phyloP scores from a whole-genome alignment of 805 yeast genomes.

The Candida suzukii region DNA sequence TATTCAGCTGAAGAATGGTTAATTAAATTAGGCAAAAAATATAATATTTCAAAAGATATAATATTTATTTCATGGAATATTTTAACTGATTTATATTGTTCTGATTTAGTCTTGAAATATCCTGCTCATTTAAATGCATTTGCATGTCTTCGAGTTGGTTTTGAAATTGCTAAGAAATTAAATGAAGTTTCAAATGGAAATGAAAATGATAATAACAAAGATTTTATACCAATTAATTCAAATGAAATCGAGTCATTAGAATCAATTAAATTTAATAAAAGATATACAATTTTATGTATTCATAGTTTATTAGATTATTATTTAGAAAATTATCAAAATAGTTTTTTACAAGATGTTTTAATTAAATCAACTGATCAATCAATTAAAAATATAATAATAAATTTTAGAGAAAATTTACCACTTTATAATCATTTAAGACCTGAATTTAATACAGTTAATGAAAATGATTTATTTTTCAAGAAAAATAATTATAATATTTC shows the following conservation, averaged over 20 bases:
- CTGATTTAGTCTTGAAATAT: slow-evolving; percentile 58
- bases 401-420: no score
- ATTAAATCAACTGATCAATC: not conserved
- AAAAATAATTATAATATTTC: slow-evolving; percentile 23
- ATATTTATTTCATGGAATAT: slow-evolving; percentile 67
- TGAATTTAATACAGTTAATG: not conserved
- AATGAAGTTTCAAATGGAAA: no score
- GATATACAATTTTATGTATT: slow-evolving; percentile 8
- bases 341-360: slow-evolving; percentile 17
- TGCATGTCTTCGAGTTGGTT: slow-evolving; percentile 36
- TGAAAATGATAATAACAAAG: no score
- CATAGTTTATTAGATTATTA: slow-evolving; percentile 24
- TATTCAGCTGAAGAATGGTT: slow-evolving; percentile 61
- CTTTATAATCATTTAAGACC: no score
- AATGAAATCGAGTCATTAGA: no score
- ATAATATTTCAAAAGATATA: slow-evolving; percentile 36
- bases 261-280: slow-evolving; percentile 3
- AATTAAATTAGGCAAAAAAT: slow-evolving; percentile 50
- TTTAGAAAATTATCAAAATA: slow-evolving; percentile 19
- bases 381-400: slow-evolving; percentile 8
- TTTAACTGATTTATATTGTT: slow-evolving; percentile 62
- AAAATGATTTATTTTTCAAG: slow-evolving; percentile 22
- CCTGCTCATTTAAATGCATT: slow-evolving; percentile 76
- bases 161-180: no score
- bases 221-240: no score